phyloP scores from a whole-genome alignment of 352 stramenopile genomes.

The Phytophthora capsici region DNA sequence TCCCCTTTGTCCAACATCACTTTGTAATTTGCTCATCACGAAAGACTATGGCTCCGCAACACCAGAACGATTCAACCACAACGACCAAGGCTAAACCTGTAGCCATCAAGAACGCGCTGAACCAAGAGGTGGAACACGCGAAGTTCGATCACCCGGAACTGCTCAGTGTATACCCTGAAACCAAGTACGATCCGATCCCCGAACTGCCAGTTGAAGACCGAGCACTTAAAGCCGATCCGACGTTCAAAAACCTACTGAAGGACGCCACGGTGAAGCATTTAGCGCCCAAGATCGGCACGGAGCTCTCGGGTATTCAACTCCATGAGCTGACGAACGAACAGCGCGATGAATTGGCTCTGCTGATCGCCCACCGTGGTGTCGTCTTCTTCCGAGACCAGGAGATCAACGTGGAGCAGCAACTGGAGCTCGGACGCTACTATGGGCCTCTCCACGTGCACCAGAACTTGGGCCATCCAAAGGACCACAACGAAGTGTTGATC shows the following conservation, averaged over 20 bases:
- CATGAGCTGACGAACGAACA: conserved; percentile 15
- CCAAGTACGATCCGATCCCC: conserved; percentile 39
- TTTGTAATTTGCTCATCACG: conserved; percentile 19
- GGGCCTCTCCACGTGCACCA: conserved; percentile 20
- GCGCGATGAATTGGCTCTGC: conserved; percentile 18
- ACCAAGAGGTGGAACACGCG: conserved; percentile 19
- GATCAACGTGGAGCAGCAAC: conserved; percentile 15
- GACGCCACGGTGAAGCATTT: conserved; percentile 17
- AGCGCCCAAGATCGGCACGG: conserved; percentile 16
- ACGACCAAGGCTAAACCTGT: conserved; percentile 3
- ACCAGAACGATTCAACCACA: conserved; percentile 19
- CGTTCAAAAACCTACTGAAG: conserved; percentile 40
- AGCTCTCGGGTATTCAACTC: conserved; percentile 10
- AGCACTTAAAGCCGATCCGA: conserved; percentile 37
- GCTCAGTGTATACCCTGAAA: conserved; percentile 29
- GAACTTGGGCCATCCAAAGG: conserved; percentile 19
- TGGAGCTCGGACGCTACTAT: conserved; percentile 21
- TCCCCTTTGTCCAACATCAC: conserved; percentile 1
- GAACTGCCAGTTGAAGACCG: conserved; percentile 39
- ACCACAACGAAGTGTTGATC: conserved; percentile 7
- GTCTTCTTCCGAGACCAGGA: conserved; percentile 25
- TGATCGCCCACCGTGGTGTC: conserved; percentile 12
- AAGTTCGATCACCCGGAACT: conserved; percentile 34
- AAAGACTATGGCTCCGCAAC: conserved; percentile 32
- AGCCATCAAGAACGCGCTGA: conserved; percentile 22